Evolutionary conservation across 192 early-diverging fungal species (phyloP), one percentile per base, ranked within the genome.

Genomic region (Physocladia obscura): DNA sequence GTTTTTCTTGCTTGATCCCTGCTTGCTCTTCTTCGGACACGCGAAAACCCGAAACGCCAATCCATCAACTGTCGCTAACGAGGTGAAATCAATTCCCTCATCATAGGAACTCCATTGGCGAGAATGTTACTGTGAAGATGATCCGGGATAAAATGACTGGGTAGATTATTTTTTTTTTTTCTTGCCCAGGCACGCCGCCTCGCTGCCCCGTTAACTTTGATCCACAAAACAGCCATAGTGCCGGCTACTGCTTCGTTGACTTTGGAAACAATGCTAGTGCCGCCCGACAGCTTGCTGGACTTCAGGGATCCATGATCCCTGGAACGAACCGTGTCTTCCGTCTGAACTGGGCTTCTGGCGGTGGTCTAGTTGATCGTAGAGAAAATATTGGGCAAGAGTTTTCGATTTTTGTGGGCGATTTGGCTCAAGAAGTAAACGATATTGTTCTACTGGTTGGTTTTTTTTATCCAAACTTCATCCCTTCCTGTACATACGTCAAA

Each of bases 301-400:
- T 91, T 67, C 91, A 96, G 78, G 93, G 94, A 22, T 81, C 87
- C 24, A 48, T 86, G 52, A 96, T 97, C 61, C 95, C 95, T 19
- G 87, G 85, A 38, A 89, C 93, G 3, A 86, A 88, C 77, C 82
- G 88, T 50, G 63, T 83, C 24, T 97, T 97, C 85, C 90, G 90
- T 47, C 86, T 98, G 39, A 98, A 98, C 86, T 96, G 95, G 95
- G 94, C 97, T n/a, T 86, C 90, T 1, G 93, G 94, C 15, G 90
- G 92, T 67, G 89, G 87, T 35, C 61, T 88, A 47, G 71, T 79
- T 64, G 81, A 87, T 32, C 56, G 80, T 75, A 82, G 79, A 62
- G 84, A 82, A 15, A 87, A 87, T 32, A 77, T 87, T 17, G 87
- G 81, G 15, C 89, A 90, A 29, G 95, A 98, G 76, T 94, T 82